A percentile compares a stretch with the other conserved stretches of the same genome.
phyloP scores from a whole-genome alignment of 1,284 basidiomycete genomes.

The Peniophora sp. region DNA sequence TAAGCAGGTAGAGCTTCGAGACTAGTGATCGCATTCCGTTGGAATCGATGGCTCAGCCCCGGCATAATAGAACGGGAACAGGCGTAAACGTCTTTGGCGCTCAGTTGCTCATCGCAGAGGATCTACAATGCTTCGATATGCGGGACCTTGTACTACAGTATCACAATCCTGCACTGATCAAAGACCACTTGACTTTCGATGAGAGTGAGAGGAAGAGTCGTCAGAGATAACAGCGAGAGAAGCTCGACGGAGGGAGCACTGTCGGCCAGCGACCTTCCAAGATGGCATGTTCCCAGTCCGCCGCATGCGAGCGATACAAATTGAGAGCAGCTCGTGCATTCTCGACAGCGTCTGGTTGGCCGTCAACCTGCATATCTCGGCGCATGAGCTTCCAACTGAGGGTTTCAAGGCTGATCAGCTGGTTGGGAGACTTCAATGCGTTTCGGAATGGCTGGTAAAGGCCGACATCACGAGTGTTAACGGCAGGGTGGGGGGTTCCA shows the following conservation, averaged over 20 bases:
- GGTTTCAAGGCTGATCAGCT: slow-evolving; percentile 64
- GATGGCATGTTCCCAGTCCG: slow-evolving; percentile 64
- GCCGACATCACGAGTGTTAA: slow-evolving; percentile 74
- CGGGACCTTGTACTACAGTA: too few species aligned
- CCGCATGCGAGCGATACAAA: slow-evolving; percentile 60
- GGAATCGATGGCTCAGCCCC: too few species aligned
- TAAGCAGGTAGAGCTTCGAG: too few species aligned
- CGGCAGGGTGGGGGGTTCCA: slow-evolving; percentile 73
- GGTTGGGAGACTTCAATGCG: slow-evolving; percentile 54
- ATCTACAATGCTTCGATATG: too few species aligned
- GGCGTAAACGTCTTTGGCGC: too few species aligned
- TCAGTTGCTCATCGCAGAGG: too few species aligned
- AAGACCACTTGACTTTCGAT: too few species aligned
- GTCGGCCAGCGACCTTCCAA: slow-evolving; percentile 63
- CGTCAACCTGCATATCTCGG: slow-evolving; percentile 57
- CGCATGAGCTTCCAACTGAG: slow-evolving; percentile 75
- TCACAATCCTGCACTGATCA: too few species aligned
- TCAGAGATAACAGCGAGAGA: slow-evolving; percentile 69
- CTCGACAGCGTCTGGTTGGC: slow-evolving; percentile 67
- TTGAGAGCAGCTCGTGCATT: slow-evolving; percentile 71
- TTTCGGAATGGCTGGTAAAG: slow-evolving; percentile 74
- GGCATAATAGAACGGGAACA: too few species aligned
- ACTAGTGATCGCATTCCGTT: too few species aligned
- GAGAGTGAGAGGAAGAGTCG: too few species aligned
- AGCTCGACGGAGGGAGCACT: slow-evolving; percentile 65